Conservation (phyloP, 768 basidiomycete species). For the Lyophyllum decastes region DNA sequence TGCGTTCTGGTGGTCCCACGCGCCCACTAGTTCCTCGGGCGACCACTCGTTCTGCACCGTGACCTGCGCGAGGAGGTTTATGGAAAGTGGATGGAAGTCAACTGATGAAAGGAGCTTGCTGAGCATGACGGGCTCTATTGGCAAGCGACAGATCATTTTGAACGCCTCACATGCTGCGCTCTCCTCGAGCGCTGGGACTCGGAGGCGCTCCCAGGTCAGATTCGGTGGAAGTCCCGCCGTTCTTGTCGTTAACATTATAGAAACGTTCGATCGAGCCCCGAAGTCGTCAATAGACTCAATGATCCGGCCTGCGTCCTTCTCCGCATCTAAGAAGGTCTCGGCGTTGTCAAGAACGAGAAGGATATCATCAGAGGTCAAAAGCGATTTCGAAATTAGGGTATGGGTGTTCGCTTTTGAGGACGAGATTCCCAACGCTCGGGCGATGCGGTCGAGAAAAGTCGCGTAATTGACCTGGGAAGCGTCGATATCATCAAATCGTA, state of each 20-base stretch:
- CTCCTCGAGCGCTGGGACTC: constrained; percentile 9
- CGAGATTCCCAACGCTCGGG: not conserved
- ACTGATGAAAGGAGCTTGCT: constrained; percentile 8
- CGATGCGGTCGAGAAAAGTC: constrained; percentile 9
- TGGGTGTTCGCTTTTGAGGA: not conserved
- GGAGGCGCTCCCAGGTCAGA: constrained; percentile 5
- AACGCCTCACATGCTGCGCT: constrained; percentile 7
- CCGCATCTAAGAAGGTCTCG: constrained; percentile 15
- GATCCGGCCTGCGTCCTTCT: constrained; percentile 7
- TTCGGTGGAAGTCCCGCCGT: constrained; percentile 7
- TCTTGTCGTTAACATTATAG: constrained; percentile 11
- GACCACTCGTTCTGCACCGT: constrained; percentile 17
- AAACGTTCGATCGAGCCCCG: constrained; percentile 7
- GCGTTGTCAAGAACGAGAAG: constrained; percentile 18
- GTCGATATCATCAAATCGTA: constrained; percentile 14
- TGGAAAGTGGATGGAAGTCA: constrained; percentile 18
- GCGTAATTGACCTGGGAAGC: constrained; percentile 4
- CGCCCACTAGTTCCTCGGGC: constrained; percentile 1
- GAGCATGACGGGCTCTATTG: not conserved
- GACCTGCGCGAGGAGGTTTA: constrained; percentile 16
- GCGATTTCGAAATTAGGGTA: not conserved
- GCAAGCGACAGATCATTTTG: not conserved
- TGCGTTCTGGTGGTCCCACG: constrained; percentile 11
- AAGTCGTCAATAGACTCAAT: constrained; percentile 8
- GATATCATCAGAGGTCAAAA: not conserved